Evolutionary conservation across 768 basidiomycete species (phyloP).

Genomic region (Mycena vulgaris): DNA sequence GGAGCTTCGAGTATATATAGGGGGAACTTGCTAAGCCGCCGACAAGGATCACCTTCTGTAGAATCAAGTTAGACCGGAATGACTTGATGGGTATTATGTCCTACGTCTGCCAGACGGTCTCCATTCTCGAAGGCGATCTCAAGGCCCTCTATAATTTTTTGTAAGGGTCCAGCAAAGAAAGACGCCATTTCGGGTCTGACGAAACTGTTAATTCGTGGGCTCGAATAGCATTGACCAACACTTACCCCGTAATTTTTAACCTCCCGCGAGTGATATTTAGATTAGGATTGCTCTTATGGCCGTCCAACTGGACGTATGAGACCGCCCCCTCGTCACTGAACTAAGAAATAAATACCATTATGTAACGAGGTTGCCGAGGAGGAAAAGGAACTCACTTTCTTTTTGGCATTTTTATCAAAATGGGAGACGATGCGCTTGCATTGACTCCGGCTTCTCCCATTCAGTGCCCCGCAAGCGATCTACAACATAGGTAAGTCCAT

Average conservation of each 20-base stretch:
- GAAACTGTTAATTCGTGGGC: background rate
- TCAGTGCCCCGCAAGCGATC: constrained; percentile 35
- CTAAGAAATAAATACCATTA: no score
- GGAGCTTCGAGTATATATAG: constrained; percentile 44
- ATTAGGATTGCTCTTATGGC: constrained; percentile 35
- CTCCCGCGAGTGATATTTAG: constrained; percentile 37
- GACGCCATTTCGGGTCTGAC: constrained; percentile 36
- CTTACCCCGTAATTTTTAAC: constrained; percentile 38
- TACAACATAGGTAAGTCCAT: background rate
- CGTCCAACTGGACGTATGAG: constrained; percentile 35
- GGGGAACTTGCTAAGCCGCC: constrained; percentile 48
- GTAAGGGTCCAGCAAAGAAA: constrained; percentile 33
- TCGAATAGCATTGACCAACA: background rate
- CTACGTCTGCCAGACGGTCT: constrained; percentile 32
- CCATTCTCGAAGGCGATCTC: constrained; percentile 41
- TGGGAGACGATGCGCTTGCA: constrained; percentile 34
- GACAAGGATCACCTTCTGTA: constrained; percentile 48
- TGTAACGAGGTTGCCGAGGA: no score
- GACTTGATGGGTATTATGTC: background rate
- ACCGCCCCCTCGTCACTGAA: constrained; percentile 29
- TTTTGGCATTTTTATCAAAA: constrained; percentile 43
- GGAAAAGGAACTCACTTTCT: constrained; percentile 22
- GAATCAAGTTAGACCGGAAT: background rate
- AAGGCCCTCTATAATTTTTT: constrained; percentile 36
- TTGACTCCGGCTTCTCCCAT: constrained; percentile 36